Percentiles rank a stretch among this genome's conserved stretches.
phyloP scores from a whole-genome alignment of 257 asterid genomes.

The Plantago ovata region DNA sequence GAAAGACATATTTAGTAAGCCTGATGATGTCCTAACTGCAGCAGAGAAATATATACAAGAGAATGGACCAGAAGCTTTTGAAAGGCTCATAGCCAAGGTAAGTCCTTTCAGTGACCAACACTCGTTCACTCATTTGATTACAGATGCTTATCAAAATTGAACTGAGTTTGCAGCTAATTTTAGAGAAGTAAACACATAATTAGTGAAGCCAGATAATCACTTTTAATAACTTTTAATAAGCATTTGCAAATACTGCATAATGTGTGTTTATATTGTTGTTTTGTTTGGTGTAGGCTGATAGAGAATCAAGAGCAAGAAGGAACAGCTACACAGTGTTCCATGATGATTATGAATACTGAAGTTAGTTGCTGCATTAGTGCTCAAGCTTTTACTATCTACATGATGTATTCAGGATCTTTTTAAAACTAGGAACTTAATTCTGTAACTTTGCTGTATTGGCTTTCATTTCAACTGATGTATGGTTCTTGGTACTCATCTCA shows the following conservation, averaged over 20 bases:
- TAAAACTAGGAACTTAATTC: background rate
- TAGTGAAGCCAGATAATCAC: no score
- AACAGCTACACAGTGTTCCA: constrained; percentile 63
- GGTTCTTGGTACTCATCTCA: no score
- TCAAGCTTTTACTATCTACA: background rate
- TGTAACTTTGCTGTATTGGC: no score
- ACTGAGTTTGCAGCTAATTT: no score
- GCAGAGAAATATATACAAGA: constrained; percentile 77
- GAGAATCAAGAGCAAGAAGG: constrained; percentile 73
- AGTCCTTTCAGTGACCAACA: background rate
- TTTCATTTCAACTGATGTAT: no score
- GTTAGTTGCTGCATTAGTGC: background rate
- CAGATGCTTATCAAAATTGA: no score
- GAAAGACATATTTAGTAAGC: constrained; percentile 60
- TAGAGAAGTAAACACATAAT: no score
- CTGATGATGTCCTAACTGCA: constrained; percentile 69
- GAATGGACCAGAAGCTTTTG: constrained; percentile 83
- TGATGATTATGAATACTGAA: constrained; percentile 47
- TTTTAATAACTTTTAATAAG: no score
- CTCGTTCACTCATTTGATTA: no score
- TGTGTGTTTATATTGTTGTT: background rate
- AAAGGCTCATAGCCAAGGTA: constrained; percentile 82
- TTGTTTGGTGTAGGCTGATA: constrained; percentile 51
- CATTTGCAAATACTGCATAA: no score
- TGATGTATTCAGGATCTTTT: background rate